phyloP scores from a whole-genome alignment of 805 yeast species.

The Wickerhamiella qilinensis region DNA sequence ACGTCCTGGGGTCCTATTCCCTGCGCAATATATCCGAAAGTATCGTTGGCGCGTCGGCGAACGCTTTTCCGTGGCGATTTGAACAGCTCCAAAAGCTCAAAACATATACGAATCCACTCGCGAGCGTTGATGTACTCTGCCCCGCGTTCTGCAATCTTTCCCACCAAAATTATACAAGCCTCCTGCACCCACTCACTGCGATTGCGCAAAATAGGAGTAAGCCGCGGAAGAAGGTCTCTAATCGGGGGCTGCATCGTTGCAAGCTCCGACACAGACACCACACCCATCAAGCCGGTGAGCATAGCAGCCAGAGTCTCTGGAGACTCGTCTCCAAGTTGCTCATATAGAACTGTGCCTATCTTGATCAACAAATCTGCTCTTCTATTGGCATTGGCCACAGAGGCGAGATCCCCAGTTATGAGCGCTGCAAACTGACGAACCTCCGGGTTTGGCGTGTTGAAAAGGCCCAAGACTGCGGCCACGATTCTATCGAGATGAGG shows the following conservation, averaged over 20 bases:
- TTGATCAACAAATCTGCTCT: constrained; percentile 49
- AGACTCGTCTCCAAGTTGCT: constrained; percentile 82
- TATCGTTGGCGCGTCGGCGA: constrained; percentile 69
- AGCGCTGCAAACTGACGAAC: constrained; percentile 78
- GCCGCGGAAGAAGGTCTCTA: constrained; percentile 64
- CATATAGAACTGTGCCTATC: constrained; percentile 64
- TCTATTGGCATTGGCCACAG: constrained; percentile 46
- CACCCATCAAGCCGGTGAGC: constrained; percentile 48
- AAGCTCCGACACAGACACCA: constrained; percentile 45
- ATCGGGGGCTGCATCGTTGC: constrained; percentile 62
- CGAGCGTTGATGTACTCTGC: constrained; percentile 74
- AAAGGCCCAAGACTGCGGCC: constrained; percentile 52
- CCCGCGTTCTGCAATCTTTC: constrained; percentile 62
- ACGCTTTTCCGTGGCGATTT: constrained; percentile 65
- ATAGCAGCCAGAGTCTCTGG: constrained; percentile 89
- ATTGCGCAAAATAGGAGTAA: constrained; percentile 83
- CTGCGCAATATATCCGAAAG: constrained; percentile 80
- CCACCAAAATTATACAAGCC: constrained; percentile 60
- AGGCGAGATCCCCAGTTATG: constrained; percentile 47
- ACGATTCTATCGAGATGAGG: constrained; percentile 63
- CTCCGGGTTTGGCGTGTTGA: constrained; percentile 54
- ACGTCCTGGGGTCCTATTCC: constrained; percentile 97
- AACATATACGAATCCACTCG: constrained; percentile 96
- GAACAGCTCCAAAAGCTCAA: constrained; percentile 76
- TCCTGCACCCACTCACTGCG: constrained; percentile 85